phyloP scores from a whole-genome alignment of 352 stramenopile species.

The Globisporangium uncinulatum region DNA sequence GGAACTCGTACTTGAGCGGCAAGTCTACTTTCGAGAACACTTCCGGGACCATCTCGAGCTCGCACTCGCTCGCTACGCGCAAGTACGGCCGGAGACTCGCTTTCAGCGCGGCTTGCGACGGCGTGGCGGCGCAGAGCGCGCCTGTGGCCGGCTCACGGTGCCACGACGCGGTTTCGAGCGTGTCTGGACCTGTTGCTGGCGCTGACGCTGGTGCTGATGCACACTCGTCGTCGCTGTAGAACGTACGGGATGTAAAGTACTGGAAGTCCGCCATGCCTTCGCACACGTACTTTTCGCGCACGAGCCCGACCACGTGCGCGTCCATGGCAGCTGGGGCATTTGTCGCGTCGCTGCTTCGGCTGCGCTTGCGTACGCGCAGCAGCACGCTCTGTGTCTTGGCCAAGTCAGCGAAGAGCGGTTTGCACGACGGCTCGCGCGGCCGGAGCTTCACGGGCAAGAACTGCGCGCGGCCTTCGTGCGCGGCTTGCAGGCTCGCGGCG shows the following conservation, averaged over 20 bases:
- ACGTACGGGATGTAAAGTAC: slow-evolving; percentile 64
- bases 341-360: not conserved
- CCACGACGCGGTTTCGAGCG: no score
- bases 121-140: slow-evolving; percentile 36
- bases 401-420: slow-evolving; percentile 76
- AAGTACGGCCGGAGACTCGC: slow-evolving; percentile 57
- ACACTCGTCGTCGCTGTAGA: slow-evolving; percentile 25
- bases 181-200: slow-evolving; percentile 15
- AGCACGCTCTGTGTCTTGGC: slow-evolving; percentile 79
- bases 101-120: slow-evolving; percentile 37
- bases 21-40: slow-evolving; percentile 83
- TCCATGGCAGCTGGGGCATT: slow-evolving; percentile 3
- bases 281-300: slow-evolving; percentile 78
- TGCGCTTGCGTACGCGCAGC: slow-evolving; percentile 41
- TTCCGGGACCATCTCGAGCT: slow-evolving; percentile 73
- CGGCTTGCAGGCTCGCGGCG: slow-evolving; percentile 45
- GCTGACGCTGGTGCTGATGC: not conserved
- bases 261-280: slow-evolving; percentile 86
- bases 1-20: slow-evolving; percentile 82
- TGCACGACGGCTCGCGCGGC: slow-evolving; percentile 68
- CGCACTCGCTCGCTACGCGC: slow-evolving; percentile 31
- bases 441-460: slow-evolving; percentile 77
- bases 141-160: not conserved
- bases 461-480: slow-evolving; percentile 65
- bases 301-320: slow-evolving; percentile 54